phyloP scores from a whole-genome alignment of 495 filamentous ascomycete species.

The Durotheca rogersii region DNA sequence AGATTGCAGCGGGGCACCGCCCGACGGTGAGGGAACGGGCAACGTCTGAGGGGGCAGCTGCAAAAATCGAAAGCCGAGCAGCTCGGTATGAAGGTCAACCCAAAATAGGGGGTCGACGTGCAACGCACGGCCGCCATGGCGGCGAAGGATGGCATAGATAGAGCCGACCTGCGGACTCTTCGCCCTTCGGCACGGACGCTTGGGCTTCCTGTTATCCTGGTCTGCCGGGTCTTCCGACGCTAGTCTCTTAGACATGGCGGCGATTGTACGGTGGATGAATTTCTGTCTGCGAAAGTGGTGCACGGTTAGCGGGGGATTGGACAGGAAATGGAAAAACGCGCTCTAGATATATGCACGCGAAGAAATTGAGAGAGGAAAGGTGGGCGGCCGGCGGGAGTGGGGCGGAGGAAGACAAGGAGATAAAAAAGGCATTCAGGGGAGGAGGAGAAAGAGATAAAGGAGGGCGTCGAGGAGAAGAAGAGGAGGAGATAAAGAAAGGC shows the following conservation, averaged over 20 bases:
- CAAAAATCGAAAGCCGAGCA: conserved; percentile 43
- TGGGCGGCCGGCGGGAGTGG: too few relatives aligned
- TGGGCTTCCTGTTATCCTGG: conserved; percentile 14
- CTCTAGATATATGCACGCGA: too few relatives aligned
- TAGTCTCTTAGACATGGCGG: conserved; percentile 1
- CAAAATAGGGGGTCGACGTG: conserved; percentile 47
- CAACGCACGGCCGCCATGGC: conserved; percentile 42
- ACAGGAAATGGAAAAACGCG: not conserved
- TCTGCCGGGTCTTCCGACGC: not conserved
- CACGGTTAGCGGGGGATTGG: too few relatives aligned
- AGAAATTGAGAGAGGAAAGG: too few relatives aligned
- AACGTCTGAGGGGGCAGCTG: conserved; percentile 34
- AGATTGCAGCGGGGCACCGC: not conserved
- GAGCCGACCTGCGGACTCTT: conserved; percentile 43
- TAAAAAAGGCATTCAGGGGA: too few relatives aligned
- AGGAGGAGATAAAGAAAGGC: not conserved
- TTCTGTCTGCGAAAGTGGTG: conserved; percentile 1
- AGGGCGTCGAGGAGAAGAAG: not conserved
- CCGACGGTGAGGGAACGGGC: conserved; percentile 28
- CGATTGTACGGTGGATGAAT: not conserved
- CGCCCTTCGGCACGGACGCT: conserved; percentile 13
- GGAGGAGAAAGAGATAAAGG: not conserved
- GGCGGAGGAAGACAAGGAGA: not conserved
- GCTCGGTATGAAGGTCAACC: conserved; percentile 45
- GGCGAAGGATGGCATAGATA: conserved; percentile 49